Evolutionary conservation across 2,329 filamentous ascomycete genomes (phyloP).

Genomic region (Diplodia sapinea): DNA sequence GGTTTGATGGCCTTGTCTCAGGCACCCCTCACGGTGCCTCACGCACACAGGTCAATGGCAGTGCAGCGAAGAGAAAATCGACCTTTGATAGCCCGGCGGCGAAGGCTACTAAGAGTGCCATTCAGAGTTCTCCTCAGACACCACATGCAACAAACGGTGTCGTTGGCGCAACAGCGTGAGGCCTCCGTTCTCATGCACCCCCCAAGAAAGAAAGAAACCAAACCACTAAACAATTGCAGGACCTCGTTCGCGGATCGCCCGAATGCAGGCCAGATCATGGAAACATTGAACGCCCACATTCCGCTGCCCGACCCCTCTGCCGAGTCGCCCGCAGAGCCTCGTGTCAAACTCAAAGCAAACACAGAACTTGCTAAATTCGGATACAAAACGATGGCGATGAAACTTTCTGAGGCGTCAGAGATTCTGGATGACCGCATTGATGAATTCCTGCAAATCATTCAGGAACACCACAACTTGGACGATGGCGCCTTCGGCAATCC

Average conservation of each 20-base stretch:
- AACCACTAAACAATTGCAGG: constrained; percentile 37
- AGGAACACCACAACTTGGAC: constrained; percentile 76
- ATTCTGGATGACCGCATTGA: constrained; percentile 95
- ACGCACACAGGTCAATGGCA: constrained; percentile 45
- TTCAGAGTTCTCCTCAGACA: constrained; percentile 58
- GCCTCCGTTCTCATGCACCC: constrained; percentile 1
- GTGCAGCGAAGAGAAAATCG: constrained; percentile 60
- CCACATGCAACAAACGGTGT: constrained; percentile 47
- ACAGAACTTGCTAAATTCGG: constrained; percentile 89
- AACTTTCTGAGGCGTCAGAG: constrained; percentile 87
- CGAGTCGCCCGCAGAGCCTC: constrained; percentile 73
- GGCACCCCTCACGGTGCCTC: constrained; percentile 50
- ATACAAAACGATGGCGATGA: constrained; percentile 95
- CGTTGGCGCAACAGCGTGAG: constrained; percentile 50
- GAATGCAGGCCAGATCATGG: constrained; percentile 80
- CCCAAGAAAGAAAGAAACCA: not conserved
- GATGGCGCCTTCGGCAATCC: constrained; percentile 86
- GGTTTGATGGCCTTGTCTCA: constrained; percentile 56
- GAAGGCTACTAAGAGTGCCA: constrained; percentile 53
- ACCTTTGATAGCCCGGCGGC: constrained; percentile 58
- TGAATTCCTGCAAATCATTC: constrained; percentile 77
- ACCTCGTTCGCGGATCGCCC: constrained; percentile 75
- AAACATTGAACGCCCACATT: constrained; percentile 81
- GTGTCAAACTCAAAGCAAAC: constrained; percentile 83
- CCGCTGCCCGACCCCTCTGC: constrained; percentile 70